Base-by-base conservation (phyloP, 768 basidiomycete genomes). In the Mycena olivaceomarginata region DNA sequence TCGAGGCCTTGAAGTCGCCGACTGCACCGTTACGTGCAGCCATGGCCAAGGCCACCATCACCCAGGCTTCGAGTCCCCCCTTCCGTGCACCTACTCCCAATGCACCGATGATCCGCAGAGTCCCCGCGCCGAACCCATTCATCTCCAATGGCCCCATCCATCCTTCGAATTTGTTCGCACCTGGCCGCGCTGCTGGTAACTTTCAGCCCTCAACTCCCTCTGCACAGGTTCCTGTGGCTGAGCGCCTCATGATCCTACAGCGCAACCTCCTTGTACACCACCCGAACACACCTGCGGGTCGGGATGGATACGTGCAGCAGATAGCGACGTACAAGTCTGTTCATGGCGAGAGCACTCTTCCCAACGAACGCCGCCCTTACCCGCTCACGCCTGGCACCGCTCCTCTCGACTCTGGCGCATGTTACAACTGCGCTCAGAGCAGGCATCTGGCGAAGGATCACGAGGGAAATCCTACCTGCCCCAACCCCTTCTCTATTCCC, bases 381-480 rank as follows among this genome's bases (percentile, higher is more conserved):
- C 82, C 84, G 9, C 79, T 84, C 7, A 75, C 67, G 1, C 82
- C 31, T 3, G 31, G 31, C 31, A 31, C 82, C 0, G 83, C 83
- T 2, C 79, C 81, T 7, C 70, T 82, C 25, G 72, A 64, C 2
- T 64, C 75, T 18, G 75, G 78, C 18, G 81, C 77, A 59, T 83
- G 82, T 57, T 82, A 69, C 77, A 71, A 46, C 12, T 83, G 82
- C 56, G 82, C 81, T 0, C 72, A 79, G 12, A 4, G 41, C 2
- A 74, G 77, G 16, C 81, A 80, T 59, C 5, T 81, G 79, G 60
- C 9, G 40, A 39, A 22, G 20, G 15, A 68, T 46, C 43, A 5
- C 43, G 43, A 45, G 9, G 43, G 43, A 13, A 45, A 45, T 13
- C 11, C 13, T 1, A 45, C 43, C 9, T 68, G 46, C 51, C 67